Evolutionary conservation across 1,284 basidiomycete genomes (phyloP), one percentile per base, ranked within the genome.

Genomic region (Tetrapyrgos nigripes): DNA sequence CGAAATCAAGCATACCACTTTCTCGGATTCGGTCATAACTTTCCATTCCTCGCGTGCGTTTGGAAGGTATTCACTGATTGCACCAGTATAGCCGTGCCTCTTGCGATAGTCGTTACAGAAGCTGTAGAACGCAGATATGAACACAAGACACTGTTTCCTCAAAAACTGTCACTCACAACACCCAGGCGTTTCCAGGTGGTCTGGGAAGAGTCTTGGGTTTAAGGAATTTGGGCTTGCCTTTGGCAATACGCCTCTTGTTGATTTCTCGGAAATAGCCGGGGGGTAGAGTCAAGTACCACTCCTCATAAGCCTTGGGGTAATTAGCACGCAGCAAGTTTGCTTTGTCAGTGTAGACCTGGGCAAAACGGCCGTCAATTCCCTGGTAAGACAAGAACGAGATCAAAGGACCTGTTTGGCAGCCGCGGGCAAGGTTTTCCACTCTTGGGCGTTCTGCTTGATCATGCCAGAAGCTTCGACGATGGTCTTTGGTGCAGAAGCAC

Each of bases 401-500:
- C 11, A 17, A 47, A 53, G 14, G 3, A 57, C 59, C 47, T 60
- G 35, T 24, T 60, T 60, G 27, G 56, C 24, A 13, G 23, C 37
- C 17, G 43, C 59, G 11, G 59, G 45, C 27, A 60, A 8, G 4
- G 5, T 9, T n/a, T 23, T 48, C 59, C 59, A 60, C 9, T 9
- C 4, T 1, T 0, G 28, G 13, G 1, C 19, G 14, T 21, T 6
- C 10, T 43, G 44, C 9, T 33, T 27, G n/a, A 35, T 4, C 4
- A 19, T 10, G 1, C 9, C 44, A 28, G 21, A 21, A 6, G 45
- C 17, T 5, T 6, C n/a, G n/a, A 27, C 11, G 3, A 49, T 13
- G 17, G 43, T 14, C 14, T 48, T 31, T 9, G 17, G 0, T 1
- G 37, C 19, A 1, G 28, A 8, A 45, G 14, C 49, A n/a, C 43